These are phyloP conservation scores for Sphagnum magellanicum DNA, from an alignment of 228 moss, liverwort and hornwort genomes.

Conservation along the genomic window DNA sequence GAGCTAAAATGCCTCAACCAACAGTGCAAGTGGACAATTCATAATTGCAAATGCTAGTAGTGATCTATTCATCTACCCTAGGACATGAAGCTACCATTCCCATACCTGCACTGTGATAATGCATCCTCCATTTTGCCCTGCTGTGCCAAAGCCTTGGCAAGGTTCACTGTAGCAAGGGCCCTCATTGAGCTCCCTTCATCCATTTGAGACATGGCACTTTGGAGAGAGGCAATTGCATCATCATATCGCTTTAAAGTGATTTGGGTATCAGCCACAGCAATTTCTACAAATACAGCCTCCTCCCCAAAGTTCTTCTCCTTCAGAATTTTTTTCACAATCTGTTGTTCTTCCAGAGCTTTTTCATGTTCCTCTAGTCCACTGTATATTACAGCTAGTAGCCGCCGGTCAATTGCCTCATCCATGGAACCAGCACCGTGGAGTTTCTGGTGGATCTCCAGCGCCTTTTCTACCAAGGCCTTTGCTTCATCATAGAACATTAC, in stretches of 20 bases:
- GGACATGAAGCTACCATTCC: neutral
- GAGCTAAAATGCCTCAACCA: no score
- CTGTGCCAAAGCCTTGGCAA: slow-evolving; percentile 72
- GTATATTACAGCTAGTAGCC: slow-evolving; percentile 73
- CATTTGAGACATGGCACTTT: slow-evolving; percentile 53
- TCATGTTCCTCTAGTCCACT: slow-evolving; percentile 84
- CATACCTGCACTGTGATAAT: slow-evolving; percentile 34
- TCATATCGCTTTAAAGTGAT: slow-evolving; percentile 82
- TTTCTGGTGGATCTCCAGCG: slow-evolving; percentile 65
- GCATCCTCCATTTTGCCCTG: slow-evolving; percentile 54
- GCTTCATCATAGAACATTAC: slow-evolving; percentile 84
- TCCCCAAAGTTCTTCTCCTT: slow-evolving; percentile 41
- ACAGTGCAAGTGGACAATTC: no score
- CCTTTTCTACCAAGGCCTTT: slow-evolving; percentile 45
- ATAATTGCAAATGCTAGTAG: no score
- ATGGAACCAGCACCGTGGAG: slow-evolving; percentile 47
- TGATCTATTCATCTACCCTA: no score
- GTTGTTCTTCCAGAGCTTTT: slow-evolving; percentile 72
- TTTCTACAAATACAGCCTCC: slow-evolving; percentile 82
- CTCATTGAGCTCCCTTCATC: slow-evolving; percentile 64
- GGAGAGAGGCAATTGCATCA: slow-evolving; percentile 72
- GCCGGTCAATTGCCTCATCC: slow-evolving; percentile 87
- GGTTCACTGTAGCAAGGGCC: slow-evolving; percentile 71
- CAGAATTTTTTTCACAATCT: slow-evolving; percentile 57
- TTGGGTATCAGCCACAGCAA: slow-evolving; percentile 87